These are phyloP conservation scores for Neofusicoccum ribis DNA, from an alignment of 2,329 filamentous ascomycete genomes.

Conservation along the genomic window DNA sequence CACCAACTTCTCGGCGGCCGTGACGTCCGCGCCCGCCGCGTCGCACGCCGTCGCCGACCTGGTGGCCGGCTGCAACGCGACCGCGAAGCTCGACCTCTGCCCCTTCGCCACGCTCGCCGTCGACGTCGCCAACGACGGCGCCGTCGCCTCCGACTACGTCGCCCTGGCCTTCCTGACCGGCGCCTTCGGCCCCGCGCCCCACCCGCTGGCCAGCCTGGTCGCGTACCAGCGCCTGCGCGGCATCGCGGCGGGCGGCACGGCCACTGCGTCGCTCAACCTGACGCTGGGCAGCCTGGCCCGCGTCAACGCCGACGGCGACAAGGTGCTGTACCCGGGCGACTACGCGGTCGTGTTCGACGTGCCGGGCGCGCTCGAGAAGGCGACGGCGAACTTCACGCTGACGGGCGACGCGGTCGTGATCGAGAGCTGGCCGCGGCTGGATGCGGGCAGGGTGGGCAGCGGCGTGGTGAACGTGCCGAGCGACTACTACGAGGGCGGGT, in stretches of 20 bases:
- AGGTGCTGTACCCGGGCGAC: slow-evolving; percentile 55
- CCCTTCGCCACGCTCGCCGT: slow-evolving; percentile 43
- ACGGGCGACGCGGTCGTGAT: slow-evolving; percentile 46
- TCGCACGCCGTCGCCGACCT: slow-evolving; percentile 39
- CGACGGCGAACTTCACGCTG: slow-evolving; percentile 47
- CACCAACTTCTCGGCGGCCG: slow-evolving; percentile 50
- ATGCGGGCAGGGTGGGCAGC: slow-evolving; percentile 4
- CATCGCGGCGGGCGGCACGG: slow-evolving; percentile 36
- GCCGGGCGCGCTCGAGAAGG: slow-evolving; percentile 28
- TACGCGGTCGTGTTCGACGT: slow-evolving; percentile 40
- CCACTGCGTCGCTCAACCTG: slow-evolving; percentile 41
- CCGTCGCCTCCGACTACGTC: slow-evolving; percentile 52
- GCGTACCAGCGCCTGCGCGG: slow-evolving; percentile 50
- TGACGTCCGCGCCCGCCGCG: slow-evolving; percentile 17
- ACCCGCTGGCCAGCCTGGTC: slow-evolving; percentile 55
- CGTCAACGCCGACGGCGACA: slow-evolving; percentile 52
- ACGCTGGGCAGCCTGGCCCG: slow-evolving; percentile 53
- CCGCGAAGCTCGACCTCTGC: slow-evolving; percentile 46
- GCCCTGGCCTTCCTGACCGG: slow-evolving; percentile 53
- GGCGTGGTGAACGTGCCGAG: slow-evolving; percentile 21
- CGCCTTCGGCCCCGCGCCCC: slow-evolving; percentile 51
- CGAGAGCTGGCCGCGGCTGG: slow-evolving; percentile 41
- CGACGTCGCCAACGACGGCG: slow-evolving; percentile 51
- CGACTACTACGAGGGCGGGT: slow-evolving; percentile 35
- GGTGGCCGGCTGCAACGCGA: slow-evolving; percentile 31